Conservation (phyloP, 108 stramenopile genomes). For the Pinguiococcus pyrenoidosus region DNA sequence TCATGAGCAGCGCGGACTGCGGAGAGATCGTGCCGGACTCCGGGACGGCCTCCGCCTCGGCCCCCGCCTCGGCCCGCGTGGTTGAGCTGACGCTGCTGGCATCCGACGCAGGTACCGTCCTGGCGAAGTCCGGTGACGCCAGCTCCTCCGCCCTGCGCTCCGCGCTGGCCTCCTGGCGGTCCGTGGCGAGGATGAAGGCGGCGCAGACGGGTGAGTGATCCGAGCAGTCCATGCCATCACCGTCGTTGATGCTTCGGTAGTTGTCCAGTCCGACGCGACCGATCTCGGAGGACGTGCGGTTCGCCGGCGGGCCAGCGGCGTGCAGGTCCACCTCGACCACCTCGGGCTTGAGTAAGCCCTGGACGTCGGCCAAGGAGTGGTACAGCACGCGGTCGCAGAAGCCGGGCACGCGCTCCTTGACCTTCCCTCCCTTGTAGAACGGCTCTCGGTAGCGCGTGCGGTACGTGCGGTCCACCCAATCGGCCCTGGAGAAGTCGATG, state of each 20-base stretch:
- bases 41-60: too few species aligned
- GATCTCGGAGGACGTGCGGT: background rate
- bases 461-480: slow-evolving; percentile 9
- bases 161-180: too few species aligned
- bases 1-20: too few species aligned
- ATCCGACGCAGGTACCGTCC: too few species aligned
- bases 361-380: background rate
- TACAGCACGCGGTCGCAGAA: slow-evolving; percentile 15
- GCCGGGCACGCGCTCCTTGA: slow-evolving; percentile 4
- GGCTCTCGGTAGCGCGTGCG: background rate
- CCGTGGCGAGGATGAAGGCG: background rate
- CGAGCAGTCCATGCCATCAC: slow-evolving; percentile 4
- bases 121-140: too few species aligned
- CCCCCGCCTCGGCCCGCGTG: too few species aligned
- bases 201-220: slow-evolving; percentile 20
- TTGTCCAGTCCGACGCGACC: background rate
- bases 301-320: background rate
- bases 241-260: slow-evolving; percentile 5
- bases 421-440: slow-evolving; percentile 5
- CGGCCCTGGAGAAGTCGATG: background rate
- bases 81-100: too few species aligned
- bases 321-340: background rate
- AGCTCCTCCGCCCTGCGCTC: too few species aligned
- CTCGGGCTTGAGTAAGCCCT: slow-evolving; percentile 7
- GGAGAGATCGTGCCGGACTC: too few species aligned